Conservation (phyloP, 2,329 filamentous ascomycete species). For the Ophidiomyces ophidiicola region DNA sequence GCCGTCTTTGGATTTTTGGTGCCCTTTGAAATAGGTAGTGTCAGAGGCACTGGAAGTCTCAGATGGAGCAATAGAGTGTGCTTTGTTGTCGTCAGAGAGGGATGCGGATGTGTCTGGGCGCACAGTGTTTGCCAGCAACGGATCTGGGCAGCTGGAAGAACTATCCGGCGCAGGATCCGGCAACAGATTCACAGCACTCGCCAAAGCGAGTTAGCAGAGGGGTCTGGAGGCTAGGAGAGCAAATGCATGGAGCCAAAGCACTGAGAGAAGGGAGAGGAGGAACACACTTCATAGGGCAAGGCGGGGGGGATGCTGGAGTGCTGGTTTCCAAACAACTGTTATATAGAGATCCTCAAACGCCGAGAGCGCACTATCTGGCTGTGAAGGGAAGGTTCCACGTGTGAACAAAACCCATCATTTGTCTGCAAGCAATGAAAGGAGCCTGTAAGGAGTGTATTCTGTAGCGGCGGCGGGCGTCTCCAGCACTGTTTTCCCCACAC, state of each 20-base stretch:
- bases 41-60: constrained; percentile 13
- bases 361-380: constrained; percentile 7
- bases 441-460: not conserved
- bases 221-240: not conserved
- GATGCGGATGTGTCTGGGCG: constrained; percentile 2
- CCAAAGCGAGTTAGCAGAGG: constrained; percentile 14
- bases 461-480: not conserved
- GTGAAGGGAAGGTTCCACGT: constrained; percentile 10
- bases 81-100: constrained; percentile 1
- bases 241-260: constrained; percentile 1
- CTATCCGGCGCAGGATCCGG: constrained; percentile 29
- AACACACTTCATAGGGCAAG: constrained; percentile 10
- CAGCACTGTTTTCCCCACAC: too few species aligned
- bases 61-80: constrained; percentile 8
- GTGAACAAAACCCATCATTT: constrained; percentile 6
- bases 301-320: not conserved
- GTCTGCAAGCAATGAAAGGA: constrained; percentile 1
- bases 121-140: constrained; percentile 14
- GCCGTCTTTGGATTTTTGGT: constrained; percentile 24
- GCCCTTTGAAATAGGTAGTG: constrained; percentile 17
- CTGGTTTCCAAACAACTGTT: constrained; percentile 7
- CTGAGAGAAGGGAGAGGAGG: constrained; percentile 2
- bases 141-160: constrained; percentile 35
- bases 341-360: not conserved
- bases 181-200: constrained; percentile 29